Conservation (phyloP, 2,329 filamentous ascomycete genomes). For the Coniochaeta ligniaria region DNA sequence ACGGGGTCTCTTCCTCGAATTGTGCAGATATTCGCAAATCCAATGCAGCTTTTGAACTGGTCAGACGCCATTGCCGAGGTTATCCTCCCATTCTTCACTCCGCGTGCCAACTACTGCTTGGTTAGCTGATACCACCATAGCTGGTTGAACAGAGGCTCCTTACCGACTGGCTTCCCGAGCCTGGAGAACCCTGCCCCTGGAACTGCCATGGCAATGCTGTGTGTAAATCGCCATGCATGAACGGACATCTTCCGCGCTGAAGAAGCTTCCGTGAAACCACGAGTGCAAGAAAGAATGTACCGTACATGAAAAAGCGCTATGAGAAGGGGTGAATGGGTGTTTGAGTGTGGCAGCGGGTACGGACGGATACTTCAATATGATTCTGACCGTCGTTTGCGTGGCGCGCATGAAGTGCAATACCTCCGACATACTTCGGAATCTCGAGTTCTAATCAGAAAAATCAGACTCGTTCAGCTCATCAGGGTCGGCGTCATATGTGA, state of each 20-base stretch:
- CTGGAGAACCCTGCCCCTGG: too few relatives aligned
- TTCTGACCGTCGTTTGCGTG: too few relatives aligned
- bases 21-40: neutral
- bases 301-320: neutral
- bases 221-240: too few relatives aligned
- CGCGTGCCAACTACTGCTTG: neutral
- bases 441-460: conserved; percentile 17
- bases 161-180: neutral
- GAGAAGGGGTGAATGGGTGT: too few relatives aligned
- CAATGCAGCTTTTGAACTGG: neutral
- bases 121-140: neutral
- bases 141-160: neutral
- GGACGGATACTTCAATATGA: neutral
- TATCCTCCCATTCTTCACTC: neutral
- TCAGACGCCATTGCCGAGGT: neutral
- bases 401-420: neutral
- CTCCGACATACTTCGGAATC: neutral
- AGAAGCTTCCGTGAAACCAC: neutral
- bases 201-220: too few relatives aligned
- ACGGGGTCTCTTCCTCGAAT: too few relatives aligned
- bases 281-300: neutral
- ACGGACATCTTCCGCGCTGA: too few relatives aligned
- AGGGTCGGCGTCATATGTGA: conserved; percentile 22
- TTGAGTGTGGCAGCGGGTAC: too few relatives aligned
- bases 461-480: conserved; percentile 28